Percentiles rank a stretch among this genome's conserved stretches.
phyloP scores from a whole-genome alignment of 2,329 filamentous ascomycete species.

The Aplosporella prunicola region DNA sequence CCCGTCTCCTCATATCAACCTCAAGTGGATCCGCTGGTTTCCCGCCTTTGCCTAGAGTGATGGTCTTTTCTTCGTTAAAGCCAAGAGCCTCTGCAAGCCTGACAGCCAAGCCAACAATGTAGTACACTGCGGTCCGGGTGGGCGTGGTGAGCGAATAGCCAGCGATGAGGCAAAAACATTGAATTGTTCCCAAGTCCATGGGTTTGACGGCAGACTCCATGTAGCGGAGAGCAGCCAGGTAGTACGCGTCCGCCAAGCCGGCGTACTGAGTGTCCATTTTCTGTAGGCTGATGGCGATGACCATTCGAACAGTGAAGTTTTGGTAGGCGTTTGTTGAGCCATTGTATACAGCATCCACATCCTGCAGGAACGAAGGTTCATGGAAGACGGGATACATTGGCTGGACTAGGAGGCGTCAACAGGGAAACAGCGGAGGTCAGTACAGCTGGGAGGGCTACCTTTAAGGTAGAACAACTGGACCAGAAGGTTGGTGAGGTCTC shows the following conservation, averaged over 20 bases:
- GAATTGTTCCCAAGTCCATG: constrained; percentile 85
- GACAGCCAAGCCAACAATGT: constrained; percentile 79
- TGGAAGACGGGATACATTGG: constrained; percentile 81
- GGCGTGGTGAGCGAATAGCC: constrained; percentile 90
- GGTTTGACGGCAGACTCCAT: constrained; percentile 74
- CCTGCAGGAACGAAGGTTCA: constrained; percentile 65
- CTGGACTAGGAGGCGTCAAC: constrained; percentile 51
- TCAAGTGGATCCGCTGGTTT: constrained; percentile 59
- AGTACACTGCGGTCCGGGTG: constrained; percentile 85
- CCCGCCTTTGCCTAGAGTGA: constrained; percentile 53
- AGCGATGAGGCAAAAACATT: constrained; percentile 78
- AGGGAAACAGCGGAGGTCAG: background rate
- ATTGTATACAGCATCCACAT: constrained; percentile 72
- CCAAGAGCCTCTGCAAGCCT: constrained; percentile 84
- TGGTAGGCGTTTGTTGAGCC: constrained; percentile 70
- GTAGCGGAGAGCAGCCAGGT: constrained; percentile 75
- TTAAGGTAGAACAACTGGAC: constrained; percentile 80
- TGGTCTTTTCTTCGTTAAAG: constrained; percentile 79
- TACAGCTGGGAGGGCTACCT: constrained; percentile 40
- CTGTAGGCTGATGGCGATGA: constrained; percentile 89
- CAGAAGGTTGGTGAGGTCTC: constrained; percentile 64
- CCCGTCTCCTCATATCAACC: constrained; percentile 77
- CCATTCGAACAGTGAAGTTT: constrained; percentile 82
- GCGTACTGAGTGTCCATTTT: constrained; percentile 83
- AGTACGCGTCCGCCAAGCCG: constrained; percentile 91